phyloP scores from a whole-genome alignment of 192 early-diverging fungal genomes.

The Linnemannia elongata region DNA sequence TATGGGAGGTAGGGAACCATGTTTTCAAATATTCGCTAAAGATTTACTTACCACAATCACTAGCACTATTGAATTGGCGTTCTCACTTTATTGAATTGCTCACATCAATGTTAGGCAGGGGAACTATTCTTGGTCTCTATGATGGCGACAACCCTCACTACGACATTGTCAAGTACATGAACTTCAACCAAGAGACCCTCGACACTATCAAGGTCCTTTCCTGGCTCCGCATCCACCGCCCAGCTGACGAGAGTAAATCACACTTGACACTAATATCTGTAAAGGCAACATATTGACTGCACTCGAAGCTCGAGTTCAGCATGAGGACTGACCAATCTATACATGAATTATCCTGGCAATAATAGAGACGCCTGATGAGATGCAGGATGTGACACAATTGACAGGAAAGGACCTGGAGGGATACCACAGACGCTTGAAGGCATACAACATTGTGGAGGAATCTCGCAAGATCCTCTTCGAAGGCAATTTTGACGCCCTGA shows the following conservation, averaged over 20 bases:
- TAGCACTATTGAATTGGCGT: not conserved
- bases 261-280: not conserved
- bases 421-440: conserved; percentile 67
- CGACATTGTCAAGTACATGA: conserved; percentile 83
- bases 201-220: conserved; percentile 74
- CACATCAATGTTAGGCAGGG: conserved; percentile 54
- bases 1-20: conserved; percentile 62
- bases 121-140: conserved; percentile 78
- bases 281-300: not conserved
- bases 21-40: conserved; percentile 15
- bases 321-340: not conserved
- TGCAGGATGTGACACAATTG: conserved; percentile 65
- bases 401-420: conserved; percentile 64
- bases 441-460: conserved; percentile 62
- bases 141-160: conserved; percentile 81
- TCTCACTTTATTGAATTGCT: conserved; percentile 2
- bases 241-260: conserved; percentile 67
- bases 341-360: not conserved
- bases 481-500: conserved; percentile 80
- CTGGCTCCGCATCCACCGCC: conserved; percentile 76
- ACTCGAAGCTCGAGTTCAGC: not conserved
- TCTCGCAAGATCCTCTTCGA: conserved; percentile 65
- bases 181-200: conserved; percentile 68
- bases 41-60: not conserved
- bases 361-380: conserved; percentile 63